phyloP scores from a whole-genome alignment of 1,139 yeast species.

The Blastobotrys buckinghamii region DNA sequence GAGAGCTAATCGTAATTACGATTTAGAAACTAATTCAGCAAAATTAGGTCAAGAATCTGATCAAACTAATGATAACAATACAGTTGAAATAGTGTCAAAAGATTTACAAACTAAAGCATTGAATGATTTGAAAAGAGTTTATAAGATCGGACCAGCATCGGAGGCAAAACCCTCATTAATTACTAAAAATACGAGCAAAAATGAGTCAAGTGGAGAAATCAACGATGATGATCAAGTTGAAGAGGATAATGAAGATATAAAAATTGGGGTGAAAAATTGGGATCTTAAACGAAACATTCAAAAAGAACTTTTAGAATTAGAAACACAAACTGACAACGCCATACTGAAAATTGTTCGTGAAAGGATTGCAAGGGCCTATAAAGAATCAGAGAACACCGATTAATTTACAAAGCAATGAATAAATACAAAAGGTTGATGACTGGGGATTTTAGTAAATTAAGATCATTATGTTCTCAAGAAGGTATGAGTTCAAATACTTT shows the following conservation, averaged over 20 bases:
- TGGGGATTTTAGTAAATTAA: constrained; percentile 3
- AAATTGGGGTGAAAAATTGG: constrained; percentile 27
- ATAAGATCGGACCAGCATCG: constrained; percentile 6
- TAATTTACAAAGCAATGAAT: neutral
- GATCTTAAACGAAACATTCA: constrained; percentile 40
- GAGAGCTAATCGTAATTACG: constrained; percentile 31
- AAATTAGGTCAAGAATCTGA: constrained; percentile 31
- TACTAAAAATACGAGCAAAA: neutral
- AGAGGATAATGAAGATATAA: neutral
- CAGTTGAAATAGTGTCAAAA: constrained; percentile 36
- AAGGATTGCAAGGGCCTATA: neutral
- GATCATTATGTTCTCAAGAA: neutral
- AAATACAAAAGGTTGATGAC: neutral
- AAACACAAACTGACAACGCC: constrained; percentile 37
- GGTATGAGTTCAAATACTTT: constrained; percentile 4
- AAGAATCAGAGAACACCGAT: neutral
- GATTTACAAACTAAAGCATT: constrained; percentile 31
- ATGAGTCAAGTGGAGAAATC: too few species aligned
- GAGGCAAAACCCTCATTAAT: too few species aligned
- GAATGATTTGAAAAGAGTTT: constrained; percentile 22
- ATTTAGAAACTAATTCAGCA: constrained; percentile 30
- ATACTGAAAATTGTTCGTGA: constrained; percentile 34
- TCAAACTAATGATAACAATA: constrained; percentile 28
- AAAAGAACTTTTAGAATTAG: constrained; percentile 35
- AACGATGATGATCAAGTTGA: neutral